Percentiles rank a stretch among this genome's conserved stretches.
Conservation (phyloP, 2,329 filamentous ascomycete genomes). For the Raffaelea ambrosiae region DNA sequence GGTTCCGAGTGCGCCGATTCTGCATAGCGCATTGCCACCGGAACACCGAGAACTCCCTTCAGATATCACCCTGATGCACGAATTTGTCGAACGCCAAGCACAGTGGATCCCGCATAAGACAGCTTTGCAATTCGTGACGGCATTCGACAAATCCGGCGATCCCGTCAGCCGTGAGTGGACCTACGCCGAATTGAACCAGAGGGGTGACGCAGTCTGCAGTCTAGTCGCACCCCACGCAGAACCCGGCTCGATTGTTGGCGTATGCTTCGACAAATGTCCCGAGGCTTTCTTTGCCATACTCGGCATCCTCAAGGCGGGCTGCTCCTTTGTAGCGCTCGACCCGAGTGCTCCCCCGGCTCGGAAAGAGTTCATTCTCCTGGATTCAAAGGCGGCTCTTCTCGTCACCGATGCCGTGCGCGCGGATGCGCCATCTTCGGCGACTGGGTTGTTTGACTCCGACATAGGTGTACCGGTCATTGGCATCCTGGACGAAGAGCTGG, state of each 20-base stretch:
- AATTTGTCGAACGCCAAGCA: slow-evolving; percentile 65
- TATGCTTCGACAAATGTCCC: slow-evolving; percentile 79
- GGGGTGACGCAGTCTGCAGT: slow-evolving; percentile 65
- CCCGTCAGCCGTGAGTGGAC: slow-evolving; percentile 55
- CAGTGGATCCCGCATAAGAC: slow-evolving; percentile 43
- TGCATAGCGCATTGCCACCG: slow-evolving; percentile 61
- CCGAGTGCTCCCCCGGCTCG: slow-evolving; percentile 61
- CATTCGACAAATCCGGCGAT: slow-evolving; percentile 32
- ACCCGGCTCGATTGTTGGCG: slow-evolving; percentile 57
- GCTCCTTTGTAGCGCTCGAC: slow-evolving; percentile 73
- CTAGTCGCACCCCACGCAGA: slow-evolving; percentile 44
- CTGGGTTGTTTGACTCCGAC: slow-evolving; percentile 22
- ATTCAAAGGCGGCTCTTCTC: slow-evolving; percentile 59
- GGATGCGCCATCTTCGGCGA: background rate
- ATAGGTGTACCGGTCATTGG: slow-evolving; percentile 22
- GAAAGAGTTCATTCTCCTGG: slow-evolving; percentile 69
- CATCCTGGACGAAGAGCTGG: slow-evolving; percentile 18
- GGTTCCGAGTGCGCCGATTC: slow-evolving; percentile 16
- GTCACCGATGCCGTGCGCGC: slow-evolving; percentile 38
- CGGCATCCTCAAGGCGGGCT: slow-evolving; percentile 74
- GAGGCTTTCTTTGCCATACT: slow-evolving; percentile 77
- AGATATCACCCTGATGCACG: slow-evolving; percentile 56
- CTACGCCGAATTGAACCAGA: slow-evolving; percentile 61
- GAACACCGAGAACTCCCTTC: slow-evolving; percentile 47
- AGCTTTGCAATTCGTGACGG: slow-evolving; percentile 68